Evolutionary conservation across 805 yeast species (phyloP).

Genomic region (Candida tibetensis): DNA sequence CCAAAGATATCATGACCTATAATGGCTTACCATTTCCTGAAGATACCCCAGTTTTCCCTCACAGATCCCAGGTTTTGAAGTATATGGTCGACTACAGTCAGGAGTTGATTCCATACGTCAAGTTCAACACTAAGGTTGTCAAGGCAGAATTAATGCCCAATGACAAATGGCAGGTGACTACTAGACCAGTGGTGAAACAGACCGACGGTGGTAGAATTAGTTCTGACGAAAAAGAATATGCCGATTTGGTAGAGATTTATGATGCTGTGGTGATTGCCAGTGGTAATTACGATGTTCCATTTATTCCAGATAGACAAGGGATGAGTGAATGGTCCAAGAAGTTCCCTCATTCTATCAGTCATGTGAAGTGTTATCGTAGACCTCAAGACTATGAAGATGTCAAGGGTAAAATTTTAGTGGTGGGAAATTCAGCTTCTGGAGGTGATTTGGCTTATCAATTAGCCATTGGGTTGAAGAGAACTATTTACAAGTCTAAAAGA

Average conservation of each 20-base stretch:
- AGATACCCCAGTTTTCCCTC: constrained; percentile 52
- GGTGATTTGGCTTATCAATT: constrained; percentile 66
- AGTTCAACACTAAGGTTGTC: constrained; percentile 48
- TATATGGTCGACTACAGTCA: constrained; percentile 59
- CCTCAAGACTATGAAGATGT: constrained; percentile 24
- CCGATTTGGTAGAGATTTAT: constrained; percentile 18
- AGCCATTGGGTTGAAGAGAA: constrained; percentile 39
- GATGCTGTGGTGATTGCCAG: constrained; percentile 41
- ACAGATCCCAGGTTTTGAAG: constrained; percentile 55
- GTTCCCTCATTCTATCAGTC: constrained; percentile 26
- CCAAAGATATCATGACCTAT: constrained; percentile 64
- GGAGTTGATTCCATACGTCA: constrained; percentile 41
- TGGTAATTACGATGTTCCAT: constrained; percentile 38
- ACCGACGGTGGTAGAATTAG: constrained; percentile 28
- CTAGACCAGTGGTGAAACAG: constrained; percentile 27
- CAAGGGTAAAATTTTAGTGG: constrained; percentile 49
- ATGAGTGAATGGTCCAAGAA: constrained; percentile 26
- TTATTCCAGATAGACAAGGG: constrained; percentile 32
- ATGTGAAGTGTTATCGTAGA: constrained; percentile 31
- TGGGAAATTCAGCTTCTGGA: constrained; percentile 81
- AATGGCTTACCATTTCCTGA: constrained; percentile 49
- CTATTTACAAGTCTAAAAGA: constrained; percentile 49
- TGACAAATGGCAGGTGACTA: constrained; percentile 43
- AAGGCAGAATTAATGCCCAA: constrained; percentile 26
- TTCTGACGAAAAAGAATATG: constrained; percentile 6